phyloP scores from a whole-genome alignment of 169 alveolate genomes.

The Cryptosporidium felis region DNA sequence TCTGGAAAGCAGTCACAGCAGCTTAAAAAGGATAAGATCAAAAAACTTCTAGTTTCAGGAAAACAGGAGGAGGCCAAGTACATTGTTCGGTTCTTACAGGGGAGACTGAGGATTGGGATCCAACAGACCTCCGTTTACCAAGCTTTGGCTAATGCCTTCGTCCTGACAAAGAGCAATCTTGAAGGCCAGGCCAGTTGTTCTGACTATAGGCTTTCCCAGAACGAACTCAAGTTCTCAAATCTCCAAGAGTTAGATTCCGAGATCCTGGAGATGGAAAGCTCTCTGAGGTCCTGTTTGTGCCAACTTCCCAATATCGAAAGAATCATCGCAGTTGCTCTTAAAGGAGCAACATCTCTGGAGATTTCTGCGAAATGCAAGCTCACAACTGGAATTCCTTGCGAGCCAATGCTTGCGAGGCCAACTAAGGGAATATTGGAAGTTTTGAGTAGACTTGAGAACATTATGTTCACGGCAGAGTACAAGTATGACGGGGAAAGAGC shows the following conservation, averaged over 20 bases:
- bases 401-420: conserved; percentile 99
- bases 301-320: conserved; percentile 92
- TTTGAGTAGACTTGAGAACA: conserved; percentile 85
- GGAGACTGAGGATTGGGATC: conserved; percentile 95
- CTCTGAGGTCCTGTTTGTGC: conserved; percentile 88
- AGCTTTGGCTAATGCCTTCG: conserved; percentile 80
- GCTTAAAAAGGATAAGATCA: conserved; percentile 84
- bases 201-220: conserved; percentile 73
- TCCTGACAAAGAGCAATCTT: conserved; percentile 76
- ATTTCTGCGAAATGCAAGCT: conserved; percentile 88
- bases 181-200: conserved; percentile 76
- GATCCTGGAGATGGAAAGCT: conserved; percentile 81
- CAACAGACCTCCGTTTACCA: conserved; percentile 91
- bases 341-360: conserved; percentile 79
- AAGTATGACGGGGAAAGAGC: conserved; percentile 98
- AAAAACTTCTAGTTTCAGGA: conserved; percentile 89
- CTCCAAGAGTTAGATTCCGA: conserved; percentile 47
- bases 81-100: conserved; percentile 93
- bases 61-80: conserved; percentile 92
- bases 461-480: conserved; percentile 95
- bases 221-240: conserved; percentile 38
- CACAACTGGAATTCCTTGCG: conserved; percentile 96
- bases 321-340: conserved; percentile 87
- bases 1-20: conserved; percentile 59
- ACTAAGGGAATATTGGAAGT: conserved; percentile 89